Conservation (phyloP, 2,329 filamentous ascomycete species). For the Exophiala aquamarina region DNA sequence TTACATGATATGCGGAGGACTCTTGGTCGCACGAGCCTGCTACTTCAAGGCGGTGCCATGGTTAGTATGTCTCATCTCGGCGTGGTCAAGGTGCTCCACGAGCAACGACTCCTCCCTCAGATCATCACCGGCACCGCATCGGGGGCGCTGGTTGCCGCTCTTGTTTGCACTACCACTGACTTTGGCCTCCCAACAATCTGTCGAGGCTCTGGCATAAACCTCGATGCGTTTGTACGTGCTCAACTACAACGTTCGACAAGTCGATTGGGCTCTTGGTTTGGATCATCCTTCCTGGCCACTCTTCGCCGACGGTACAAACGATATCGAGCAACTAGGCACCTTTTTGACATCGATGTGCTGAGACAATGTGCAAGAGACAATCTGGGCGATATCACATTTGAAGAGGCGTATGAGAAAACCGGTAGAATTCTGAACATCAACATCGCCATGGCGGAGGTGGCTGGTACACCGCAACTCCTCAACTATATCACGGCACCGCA, state of each 20-base stretch:
- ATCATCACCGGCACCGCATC: conserved; percentile 88
- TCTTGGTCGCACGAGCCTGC: conserved; percentile 80
- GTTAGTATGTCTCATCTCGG: conserved; percentile 89
- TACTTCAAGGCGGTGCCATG: conserved; percentile 86
- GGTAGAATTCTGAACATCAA: conserved; percentile 90
- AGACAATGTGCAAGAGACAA: conserved; percentile 76
- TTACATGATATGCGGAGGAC: conserved; percentile 84
- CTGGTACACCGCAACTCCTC: conserved; percentile 75
- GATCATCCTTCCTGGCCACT: conserved; percentile 79
- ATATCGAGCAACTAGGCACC: conserved; percentile 65
- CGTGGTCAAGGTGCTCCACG: conserved; percentile 82
- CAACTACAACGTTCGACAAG: conserved; percentile 42
- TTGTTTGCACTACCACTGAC: conserved; percentile 75
- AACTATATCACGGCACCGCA: conserved; percentile 95
- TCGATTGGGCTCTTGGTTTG: conserved; percentile 6
- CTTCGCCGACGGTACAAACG: conserved; percentile 64
- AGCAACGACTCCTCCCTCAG: conserved; percentile 76
- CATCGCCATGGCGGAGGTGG: conserved; percentile 82
- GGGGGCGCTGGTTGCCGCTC: conserved; percentile 79
- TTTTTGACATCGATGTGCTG: conserved; percentile 82
- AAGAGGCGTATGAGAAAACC: conserved; percentile 94
- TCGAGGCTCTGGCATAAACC: conserved; percentile 67
- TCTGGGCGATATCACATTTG: conserved; percentile 88
- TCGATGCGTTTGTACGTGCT: conserved; percentile 71
- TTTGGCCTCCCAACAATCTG: conserved; percentile 73